Evolutionary conservation across 306 rosid genomes (phyloP).

Genomic region (Rosa lucieae): DNA sequence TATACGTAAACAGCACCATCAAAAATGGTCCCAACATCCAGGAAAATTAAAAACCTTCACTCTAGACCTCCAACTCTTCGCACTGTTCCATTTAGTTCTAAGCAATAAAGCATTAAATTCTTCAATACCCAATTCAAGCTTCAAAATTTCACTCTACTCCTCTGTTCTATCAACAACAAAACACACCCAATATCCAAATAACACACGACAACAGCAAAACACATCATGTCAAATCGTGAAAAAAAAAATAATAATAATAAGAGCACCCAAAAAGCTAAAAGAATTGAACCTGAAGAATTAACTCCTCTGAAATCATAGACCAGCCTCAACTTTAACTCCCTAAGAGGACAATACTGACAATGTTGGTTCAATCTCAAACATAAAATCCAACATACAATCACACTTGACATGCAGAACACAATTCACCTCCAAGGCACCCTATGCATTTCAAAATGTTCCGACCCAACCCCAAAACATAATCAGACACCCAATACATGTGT

Average conservation of each 20-base stretch:
- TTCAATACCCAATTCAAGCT: not conserved
- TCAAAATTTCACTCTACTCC: not conserved
- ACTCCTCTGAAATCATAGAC: too few relatives aligned
- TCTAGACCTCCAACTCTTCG: not conserved
- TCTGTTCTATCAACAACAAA: conserved; percentile 10
- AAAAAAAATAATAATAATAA: conserved; percentile 1
- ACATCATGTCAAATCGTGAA: not conserved
- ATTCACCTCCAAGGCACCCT: too few relatives aligned
- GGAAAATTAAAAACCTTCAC: not conserved
- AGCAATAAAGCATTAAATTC: not conserved
- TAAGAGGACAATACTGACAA: too few relatives aligned
- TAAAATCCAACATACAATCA: too few relatives aligned
- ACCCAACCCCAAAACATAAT: too few relatives aligned
- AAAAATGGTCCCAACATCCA: not conserved
- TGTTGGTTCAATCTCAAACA: too few relatives aligned
- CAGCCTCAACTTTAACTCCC: too few relatives aligned
- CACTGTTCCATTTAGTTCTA: not conserved
- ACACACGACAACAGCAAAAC: not conserved
- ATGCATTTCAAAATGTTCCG: too few relatives aligned
- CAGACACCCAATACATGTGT: too few relatives aligned
- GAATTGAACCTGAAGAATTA: conserved; percentile 66
- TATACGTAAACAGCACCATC: not conserved
- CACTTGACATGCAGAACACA: too few relatives aligned
- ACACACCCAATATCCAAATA: conserved; percentile 23
- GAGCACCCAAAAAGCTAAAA: not conserved